A percentile compares a stretch with the other conserved stretches of the same genome.
Evolutionary conservation across 108 stramenopile genomes (phyloP).

Genomic region (Skeletonema menzelii): DNA sequence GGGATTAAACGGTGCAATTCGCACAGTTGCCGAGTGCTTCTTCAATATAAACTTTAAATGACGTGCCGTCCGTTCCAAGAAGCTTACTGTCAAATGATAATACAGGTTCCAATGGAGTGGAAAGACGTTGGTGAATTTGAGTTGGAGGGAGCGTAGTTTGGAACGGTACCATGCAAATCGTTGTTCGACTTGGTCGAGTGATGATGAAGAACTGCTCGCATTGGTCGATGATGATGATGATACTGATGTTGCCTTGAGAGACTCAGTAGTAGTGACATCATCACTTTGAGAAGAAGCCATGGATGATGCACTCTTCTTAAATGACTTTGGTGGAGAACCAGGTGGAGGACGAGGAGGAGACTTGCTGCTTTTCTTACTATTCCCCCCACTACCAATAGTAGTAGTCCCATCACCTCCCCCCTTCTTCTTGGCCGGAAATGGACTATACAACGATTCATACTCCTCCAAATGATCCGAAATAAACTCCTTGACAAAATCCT

Average conservation of each 20-base stretch:
- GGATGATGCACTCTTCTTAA: conserved; percentile 46
- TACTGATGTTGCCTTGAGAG: conserved; percentile 12
- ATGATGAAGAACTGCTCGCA: conserved; percentile 12
- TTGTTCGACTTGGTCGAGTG: conserved; percentile 88
- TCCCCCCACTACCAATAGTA: conserved; percentile 4
- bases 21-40: conserved; percentile 20
- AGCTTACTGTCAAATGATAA: conserved; percentile 74
- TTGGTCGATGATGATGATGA: conserved; percentile 27
- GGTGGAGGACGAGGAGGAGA: not conserved
- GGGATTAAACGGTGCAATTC: conserved; percentile 12
- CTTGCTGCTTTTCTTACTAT: too few species aligned
- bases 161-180: conserved; percentile 95
- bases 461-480: conserved; percentile 83
- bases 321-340: conserved; percentile 47
- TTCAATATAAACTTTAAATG: conserved; percentile 42
- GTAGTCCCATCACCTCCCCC: conserved; percentile 15
- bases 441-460: conserved; percentile 78
- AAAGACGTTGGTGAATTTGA: conserved; percentile 87
- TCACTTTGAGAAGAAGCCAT: not conserved
- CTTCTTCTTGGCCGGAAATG: conserved; percentile 16
- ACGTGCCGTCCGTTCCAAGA: conserved; percentile 55
- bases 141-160: conserved; percentile 49
- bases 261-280: not conserved
- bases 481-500: conserved; percentile 78
- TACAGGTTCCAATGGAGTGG: conserved; percentile 92